Percentiles rank a stretch among this genome's conserved stretches.
These are phyloP conservation scores for Paecilomyces sp. DNA, from an alignment of 2,329 filamentous ascomycete species.

Conservation along the genomic window DNA sequence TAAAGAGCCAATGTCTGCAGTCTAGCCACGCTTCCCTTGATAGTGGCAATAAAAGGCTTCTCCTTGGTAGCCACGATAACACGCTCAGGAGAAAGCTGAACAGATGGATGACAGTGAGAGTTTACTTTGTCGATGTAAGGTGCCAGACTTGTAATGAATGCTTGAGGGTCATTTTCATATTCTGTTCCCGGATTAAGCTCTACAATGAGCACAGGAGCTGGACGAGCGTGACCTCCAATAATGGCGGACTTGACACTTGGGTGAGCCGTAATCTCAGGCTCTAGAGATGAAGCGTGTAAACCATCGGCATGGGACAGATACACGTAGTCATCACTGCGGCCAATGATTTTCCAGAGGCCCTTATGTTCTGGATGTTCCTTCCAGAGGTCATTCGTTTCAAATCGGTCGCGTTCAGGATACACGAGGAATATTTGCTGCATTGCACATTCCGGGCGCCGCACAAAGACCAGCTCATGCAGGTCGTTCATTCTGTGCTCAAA, in stretches of 20 bases:
- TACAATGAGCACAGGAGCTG: conserved; percentile 14
- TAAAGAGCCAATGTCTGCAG: conserved; percentile 8
- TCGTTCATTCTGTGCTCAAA: conserved; percentile 9
- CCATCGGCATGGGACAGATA: conserved; percentile 12
- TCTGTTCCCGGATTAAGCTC: conserved; percentile 6
- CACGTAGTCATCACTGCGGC: conserved; percentile 14
- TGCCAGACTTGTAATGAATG: conserved; percentile 1
- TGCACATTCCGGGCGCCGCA: conserved; percentile 7
- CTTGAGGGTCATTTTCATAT: not conserved
- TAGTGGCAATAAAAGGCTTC: conserved; percentile 12
- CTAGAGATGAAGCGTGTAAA: conserved; percentile 14
- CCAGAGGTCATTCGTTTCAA: conserved; percentile 17
- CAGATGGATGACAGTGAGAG: conserved; percentile 10
- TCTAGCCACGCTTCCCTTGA: conserved; percentile 13
- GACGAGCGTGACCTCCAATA: conserved; percentile 14
- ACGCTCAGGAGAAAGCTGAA: conserved; percentile 9
- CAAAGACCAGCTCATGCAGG: conserved; percentile 16
- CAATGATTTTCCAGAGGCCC: conserved; percentile 18
- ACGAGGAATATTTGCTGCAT: conserved; percentile 14
- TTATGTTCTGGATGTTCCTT: conserved; percentile 11
- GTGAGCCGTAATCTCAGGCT: conserved; percentile 15
- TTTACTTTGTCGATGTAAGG: conserved; percentile 14
- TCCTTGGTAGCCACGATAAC: conserved; percentile 9
- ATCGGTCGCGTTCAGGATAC: conserved; percentile 11
- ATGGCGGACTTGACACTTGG: conserved; percentile 11